phyloP scores from a whole-genome alignment of 73 alveolate species.

The Halteria grandinella region DNA sequence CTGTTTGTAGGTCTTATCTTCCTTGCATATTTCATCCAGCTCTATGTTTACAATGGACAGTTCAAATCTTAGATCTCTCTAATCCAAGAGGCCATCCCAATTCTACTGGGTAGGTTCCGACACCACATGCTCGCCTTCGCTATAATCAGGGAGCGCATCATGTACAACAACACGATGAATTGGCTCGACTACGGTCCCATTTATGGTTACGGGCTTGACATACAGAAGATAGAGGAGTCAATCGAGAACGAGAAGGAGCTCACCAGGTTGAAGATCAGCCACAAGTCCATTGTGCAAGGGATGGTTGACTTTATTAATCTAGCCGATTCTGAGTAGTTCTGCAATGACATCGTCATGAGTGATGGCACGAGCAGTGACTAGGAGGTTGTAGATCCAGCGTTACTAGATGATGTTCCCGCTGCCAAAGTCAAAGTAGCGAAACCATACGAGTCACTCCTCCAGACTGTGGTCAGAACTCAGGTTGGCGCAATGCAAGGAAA shows the following conservation, averaged over 20 bases:
- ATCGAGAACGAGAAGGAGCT: background rate
- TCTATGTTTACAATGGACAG: too few relatives aligned
- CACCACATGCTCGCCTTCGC: conserved; percentile 22
- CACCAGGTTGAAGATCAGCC: background rate
- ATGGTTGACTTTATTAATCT: background rate
- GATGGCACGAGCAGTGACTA: too few relatives aligned
- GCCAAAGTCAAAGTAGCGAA: too few relatives aligned
- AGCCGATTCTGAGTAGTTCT: background rate
- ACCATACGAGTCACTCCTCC: too few relatives aligned
- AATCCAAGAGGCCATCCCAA: background rate
- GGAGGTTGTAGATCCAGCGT: too few relatives aligned
- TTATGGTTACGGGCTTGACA: background rate
- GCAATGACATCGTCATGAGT: too few relatives aligned
- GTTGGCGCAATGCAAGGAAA: too few relatives aligned
- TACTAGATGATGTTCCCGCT: too few relatives aligned
- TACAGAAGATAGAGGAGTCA: background rate
- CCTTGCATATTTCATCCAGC: too few relatives aligned
- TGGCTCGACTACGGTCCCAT: background rate
- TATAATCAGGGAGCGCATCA: conserved; percentile 13
- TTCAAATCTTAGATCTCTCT: too few relatives aligned
- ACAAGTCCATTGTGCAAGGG: background rate
- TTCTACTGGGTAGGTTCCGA: background rate
- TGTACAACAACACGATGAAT: background rate
- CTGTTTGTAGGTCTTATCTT: too few relatives aligned
- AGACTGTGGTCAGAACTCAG: too few relatives aligned